These are phyloP conservation scores for Oenanthe javanica DNA, from an alignment of 140 eudicot species.

Conservation along the genomic window DNA sequence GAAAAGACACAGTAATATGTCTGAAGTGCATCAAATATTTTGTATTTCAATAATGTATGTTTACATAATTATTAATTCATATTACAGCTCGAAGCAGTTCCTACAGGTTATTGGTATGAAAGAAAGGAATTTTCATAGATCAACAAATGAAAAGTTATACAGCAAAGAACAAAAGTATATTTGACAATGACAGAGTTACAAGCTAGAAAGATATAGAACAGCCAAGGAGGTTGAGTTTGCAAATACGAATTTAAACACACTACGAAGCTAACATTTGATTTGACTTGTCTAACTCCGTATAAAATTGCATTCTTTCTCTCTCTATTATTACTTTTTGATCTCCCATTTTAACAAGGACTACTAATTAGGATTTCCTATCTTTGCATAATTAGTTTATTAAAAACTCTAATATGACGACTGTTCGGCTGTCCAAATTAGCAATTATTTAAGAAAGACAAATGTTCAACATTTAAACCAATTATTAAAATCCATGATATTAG, in stretches of 20 bases:
- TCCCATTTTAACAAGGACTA: background rate
- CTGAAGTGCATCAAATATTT: background rate
- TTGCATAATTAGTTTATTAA: background rate
- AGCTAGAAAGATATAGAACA: background rate
- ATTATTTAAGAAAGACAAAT: background rate
- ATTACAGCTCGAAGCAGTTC: background rate
- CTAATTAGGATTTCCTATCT: background rate
- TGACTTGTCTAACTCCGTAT: background rate
- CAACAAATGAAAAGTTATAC: background rate
- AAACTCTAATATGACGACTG: background rate
- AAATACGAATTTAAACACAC: background rate
- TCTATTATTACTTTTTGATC: no score
- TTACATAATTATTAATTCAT: background rate
- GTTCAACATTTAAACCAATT: background rate
- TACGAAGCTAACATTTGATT: background rate
- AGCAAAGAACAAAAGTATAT: background rate
- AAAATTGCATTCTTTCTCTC: background rate
- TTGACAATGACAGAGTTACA: background rate
- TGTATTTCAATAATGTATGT: background rate
- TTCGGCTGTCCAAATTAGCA: background rate
- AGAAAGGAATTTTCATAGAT: background rate
- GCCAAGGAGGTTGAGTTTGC: background rate
- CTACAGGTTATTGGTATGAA: background rate
- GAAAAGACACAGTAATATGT: background rate
- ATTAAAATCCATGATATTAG: background rate